Evolutionary conservation across 1,139 yeast species (phyloP).

Genomic region (Blastobotrys aristatus): DNA sequence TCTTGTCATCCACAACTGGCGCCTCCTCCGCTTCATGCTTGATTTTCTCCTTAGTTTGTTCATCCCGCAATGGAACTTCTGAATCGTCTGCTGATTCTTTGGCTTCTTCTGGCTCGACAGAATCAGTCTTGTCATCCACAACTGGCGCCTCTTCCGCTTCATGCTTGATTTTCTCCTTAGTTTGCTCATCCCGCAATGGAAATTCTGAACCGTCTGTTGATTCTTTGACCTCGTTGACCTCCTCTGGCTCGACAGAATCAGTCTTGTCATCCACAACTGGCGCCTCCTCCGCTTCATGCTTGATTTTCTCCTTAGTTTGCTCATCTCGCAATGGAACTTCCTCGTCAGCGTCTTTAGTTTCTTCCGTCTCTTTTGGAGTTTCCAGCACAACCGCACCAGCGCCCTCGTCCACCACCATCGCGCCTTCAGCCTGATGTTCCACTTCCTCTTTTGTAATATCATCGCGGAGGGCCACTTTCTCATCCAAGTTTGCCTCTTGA

Average conservation of each 20-base stretch:
- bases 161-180: conserved; percentile 14
- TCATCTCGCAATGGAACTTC: background rate
- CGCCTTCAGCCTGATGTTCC: background rate
- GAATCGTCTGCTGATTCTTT: background rate
- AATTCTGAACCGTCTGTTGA: background rate
- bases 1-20: background rate
- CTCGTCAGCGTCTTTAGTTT: background rate
- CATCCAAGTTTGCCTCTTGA: background rate
- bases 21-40: background rate
- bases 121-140: background rate
- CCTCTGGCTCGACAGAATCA: background rate
- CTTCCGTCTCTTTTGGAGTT: background rate
- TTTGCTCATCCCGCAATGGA: conserved; percentile 8
- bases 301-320: conserved; percentile 17
- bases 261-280: background rate
- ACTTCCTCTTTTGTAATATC: conserved; percentile 21
- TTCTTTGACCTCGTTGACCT: background rate
- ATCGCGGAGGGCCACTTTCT: background rate
- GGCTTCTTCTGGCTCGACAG: background rate
- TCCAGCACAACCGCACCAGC: background rate
- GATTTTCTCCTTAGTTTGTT: conserved; percentile 17
- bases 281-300: background rate
- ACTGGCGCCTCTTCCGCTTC: background rate
- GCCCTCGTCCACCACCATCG: background rate
- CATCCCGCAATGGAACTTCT: background rate